Evolutionary conservation across 208 protist species (phyloP), one percentile per base, ranked within the genome.

Genomic region (Leishmania tarentolae): DNA sequence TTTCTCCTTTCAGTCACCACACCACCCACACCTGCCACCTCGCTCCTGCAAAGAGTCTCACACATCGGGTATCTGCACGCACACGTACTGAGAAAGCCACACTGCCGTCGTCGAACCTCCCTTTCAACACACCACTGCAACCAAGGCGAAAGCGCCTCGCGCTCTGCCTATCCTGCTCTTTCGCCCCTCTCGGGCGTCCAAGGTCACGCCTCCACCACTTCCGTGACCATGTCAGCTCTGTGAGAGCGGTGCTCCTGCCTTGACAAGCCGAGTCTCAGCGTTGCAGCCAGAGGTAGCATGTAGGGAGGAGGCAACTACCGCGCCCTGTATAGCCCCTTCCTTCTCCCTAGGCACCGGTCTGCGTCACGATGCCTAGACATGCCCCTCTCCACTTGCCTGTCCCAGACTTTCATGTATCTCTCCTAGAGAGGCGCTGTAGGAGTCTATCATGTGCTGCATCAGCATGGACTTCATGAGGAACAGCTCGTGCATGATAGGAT

Each of bases 391-490:
- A 6, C 28, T 28, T 44, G 72, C 8, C 13, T 11, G 17, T 9
- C 50, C 31, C 31, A 35, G 47, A 44, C 28, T 35, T 28, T 59
- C 46, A 31, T 76, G 44, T 28, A 76, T 53, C 35, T 61, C 46
- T n/a, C 9, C 24, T 46, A 92, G 73, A 15, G 82, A 83, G 6
- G 75, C 77, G 69, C 80, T 75, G 83, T 92, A 92, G 57, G 68
- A 79, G 63, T 92, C 89, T 74, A 90, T 69, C 80, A 89, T 65
- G 83, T 94, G 88, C 75, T 81, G 47, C 37, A 68, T 74, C 71
- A 94, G 56, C 91, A 94, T 92, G 19, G 80, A 72, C 59, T 74
- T 83, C 76, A 88, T 86, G 53, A 94, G 74, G 53, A 92, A 90
- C 9, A 94, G 65, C 47, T 91, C 83, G 76, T 94, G 91, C 77